Evolutionary conservation across 192 early-diverging fungal species (phyloP).

Genomic region (Helicostylum pulchrum): DNA sequence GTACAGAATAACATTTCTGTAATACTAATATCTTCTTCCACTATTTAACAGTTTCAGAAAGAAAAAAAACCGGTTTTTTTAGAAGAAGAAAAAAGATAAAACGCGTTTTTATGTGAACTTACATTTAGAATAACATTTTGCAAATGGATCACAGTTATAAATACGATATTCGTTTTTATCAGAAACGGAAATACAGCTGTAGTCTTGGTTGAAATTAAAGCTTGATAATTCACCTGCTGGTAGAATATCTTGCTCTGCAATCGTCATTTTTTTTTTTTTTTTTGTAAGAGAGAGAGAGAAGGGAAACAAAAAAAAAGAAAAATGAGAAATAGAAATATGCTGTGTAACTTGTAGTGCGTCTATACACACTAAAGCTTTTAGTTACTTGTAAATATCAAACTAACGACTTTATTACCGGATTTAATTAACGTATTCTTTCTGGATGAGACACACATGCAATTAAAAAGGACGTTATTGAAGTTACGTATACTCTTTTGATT

Average conservation of each 20-base stretch:
- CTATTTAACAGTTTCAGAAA: slow-evolving; percentile 34
- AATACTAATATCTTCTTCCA: slow-evolving; percentile 85
- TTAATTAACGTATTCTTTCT: too few species aligned
- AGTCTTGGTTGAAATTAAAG: slow-evolving; percentile 84
- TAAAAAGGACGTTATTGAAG: too few species aligned
- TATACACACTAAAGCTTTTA: too few species aligned
- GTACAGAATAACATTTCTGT: slow-evolving; percentile 98
- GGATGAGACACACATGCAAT: too few species aligned
- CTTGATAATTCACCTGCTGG: slow-evolving; percentile 58
- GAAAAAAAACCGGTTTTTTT: neutral
- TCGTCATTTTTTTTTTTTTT: neutral
- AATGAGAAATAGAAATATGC: too few species aligned
- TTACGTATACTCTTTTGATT: too few species aligned
- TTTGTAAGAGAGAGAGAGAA: too few species aligned
- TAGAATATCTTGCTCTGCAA: neutral
- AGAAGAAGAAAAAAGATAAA: slow-evolving; percentile 19
- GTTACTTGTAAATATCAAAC: too few species aligned
- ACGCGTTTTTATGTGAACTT: too few species aligned
- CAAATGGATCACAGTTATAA: slow-evolving; percentile 96
- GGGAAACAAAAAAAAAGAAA: too few species aligned
- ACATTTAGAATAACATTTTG: slow-evolving; percentile 86
- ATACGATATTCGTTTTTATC: slow-evolving; percentile 84
- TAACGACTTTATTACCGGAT: too few species aligned
- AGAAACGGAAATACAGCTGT: slow-evolving; percentile 85
- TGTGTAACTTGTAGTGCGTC: too few species aligned